Base-by-base conservation (phyloP, 2,329 filamentous ascomycete species). In the Diaporthe capsici region DNA sequence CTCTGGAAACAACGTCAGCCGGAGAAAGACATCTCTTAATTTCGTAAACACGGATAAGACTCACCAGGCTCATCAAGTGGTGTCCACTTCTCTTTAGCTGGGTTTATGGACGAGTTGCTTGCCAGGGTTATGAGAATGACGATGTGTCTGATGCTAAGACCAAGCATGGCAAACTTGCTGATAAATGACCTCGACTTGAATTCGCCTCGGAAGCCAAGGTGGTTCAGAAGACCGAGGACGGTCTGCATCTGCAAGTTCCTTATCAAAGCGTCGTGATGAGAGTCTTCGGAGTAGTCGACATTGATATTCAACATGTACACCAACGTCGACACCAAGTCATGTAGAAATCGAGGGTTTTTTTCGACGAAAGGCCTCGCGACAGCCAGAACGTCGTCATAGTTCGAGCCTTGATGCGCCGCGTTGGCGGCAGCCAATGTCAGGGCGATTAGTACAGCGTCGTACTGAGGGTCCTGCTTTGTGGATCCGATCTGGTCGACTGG, bases 271-370 rank as follows among this genome's bases (percentile, higher is more conserved):
- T 96, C 92, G 79, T 94, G 91, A 60, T 91, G 89, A 2, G 91
- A 86, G 76, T 98, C 94, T 67, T 94, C 90, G 0, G 95, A 94
- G 81, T 96, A 97, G 84, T 98, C 96, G 65, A 96, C 91, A 68
- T 92, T 91, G 42, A 94, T 88, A 77, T 92, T 93, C 71, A 96
- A 86, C 75, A 94, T 91, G 55, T 90, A 88, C 71, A 94, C 92
- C 17, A 95, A 86, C 78, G 94, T 92, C 55, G 87, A 88, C 71
- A 94, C 86, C 87, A 92, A 92, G 75, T 92, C 88, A 57, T 88
- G 87, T 72, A 91, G 86, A 78, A 94, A 91, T 70, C 89, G 90
- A 84, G 85, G 81, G 17, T 83, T 81, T 76, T 83, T 84, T 28
- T 83, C 79, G 7, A 82, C 79, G 78, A 86, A 85, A 44, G 88